Conservation (phyloP, 176 grass and related monocot genomes). For the Juncus inflexus region DNA sequence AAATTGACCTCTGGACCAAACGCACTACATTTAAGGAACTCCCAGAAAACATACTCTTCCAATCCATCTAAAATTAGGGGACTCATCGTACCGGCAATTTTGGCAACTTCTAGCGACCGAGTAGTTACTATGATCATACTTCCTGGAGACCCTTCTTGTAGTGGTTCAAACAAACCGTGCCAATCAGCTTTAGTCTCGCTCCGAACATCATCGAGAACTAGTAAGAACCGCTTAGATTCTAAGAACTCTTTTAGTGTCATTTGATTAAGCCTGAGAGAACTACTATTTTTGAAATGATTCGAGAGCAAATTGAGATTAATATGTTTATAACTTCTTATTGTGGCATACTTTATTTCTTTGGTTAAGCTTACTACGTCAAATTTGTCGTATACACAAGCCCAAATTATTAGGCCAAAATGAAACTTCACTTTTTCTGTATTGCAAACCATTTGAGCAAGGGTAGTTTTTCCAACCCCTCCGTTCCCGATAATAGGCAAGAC, state of each 20-base stretch:
- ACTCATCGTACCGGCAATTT: neutral
- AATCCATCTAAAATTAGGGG: constrained; percentile 15
- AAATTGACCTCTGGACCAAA: neutral
- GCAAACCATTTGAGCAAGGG: constrained; percentile 12
- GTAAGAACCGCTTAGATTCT: constrained; percentile 6
- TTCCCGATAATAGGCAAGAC: constrained; percentile 3
- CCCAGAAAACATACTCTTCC: neutral
- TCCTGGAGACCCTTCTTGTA: constrained; percentile 1
- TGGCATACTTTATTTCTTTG: neutral
- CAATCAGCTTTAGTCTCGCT: constrained; percentile 15
- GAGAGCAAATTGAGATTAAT: constrained; percentile 24
- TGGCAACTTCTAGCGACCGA: constrained; percentile 7
- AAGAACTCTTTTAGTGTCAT: neutral
- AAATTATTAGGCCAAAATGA: neutral
- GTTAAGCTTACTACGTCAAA: constrained; percentile 30
- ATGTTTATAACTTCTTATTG: neutral
- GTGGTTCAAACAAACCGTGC: constrained; percentile 21
- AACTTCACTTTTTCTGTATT: neutral
- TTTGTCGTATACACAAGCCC: constrained; percentile 6
- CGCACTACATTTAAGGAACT: constrained; percentile 17
- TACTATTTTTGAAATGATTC: too few species aligned
- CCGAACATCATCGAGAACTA: constrained; percentile 37
- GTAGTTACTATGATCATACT: constrained; percentile 35
- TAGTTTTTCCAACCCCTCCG: neutral
- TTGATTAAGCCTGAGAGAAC: too few species aligned